Percentiles rank a stretch among this genome's conserved stretches.
phyloP scores from a whole-genome alignment of 2,329 filamentous ascomycete species.

The Magnaporthiopsis rhizophila region DNA sequence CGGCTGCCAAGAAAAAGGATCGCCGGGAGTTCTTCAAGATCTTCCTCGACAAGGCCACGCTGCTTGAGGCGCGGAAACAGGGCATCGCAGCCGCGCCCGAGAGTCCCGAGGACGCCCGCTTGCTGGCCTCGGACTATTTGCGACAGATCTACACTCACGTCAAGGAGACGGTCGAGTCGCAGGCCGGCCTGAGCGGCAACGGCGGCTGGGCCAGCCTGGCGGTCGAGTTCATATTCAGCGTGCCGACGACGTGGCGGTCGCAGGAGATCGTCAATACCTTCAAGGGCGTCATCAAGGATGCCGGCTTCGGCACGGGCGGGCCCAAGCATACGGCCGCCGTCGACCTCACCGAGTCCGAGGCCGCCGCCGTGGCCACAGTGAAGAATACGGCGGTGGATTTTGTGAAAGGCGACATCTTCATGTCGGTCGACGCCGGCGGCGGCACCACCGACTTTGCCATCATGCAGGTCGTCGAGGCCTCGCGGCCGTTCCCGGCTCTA shows the following conservation, averaged over 20 bases:
- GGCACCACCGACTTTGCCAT: constrained; percentile 38
- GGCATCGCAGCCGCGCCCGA: constrained; percentile 31
- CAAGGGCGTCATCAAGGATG: constrained; percentile 34
- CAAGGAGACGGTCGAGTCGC: constrained; percentile 33
- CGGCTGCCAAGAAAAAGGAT: neutral
- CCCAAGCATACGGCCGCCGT: constrained; percentile 29
- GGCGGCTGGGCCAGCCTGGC: constrained; percentile 33
- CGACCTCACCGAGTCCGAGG: constrained; percentile 40
- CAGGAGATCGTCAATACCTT: constrained; percentile 42
- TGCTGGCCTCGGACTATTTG: constrained; percentile 41
- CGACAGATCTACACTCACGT: constrained; percentile 39
- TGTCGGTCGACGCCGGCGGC: constrained; percentile 37
- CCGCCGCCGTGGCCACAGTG: constrained; percentile 37
- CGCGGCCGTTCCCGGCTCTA: constrained; percentile 8
- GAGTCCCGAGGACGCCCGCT: constrained; percentile 33
- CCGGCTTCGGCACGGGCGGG: constrained; percentile 39
- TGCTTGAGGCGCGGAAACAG: constrained; percentile 27
- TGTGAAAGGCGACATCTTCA: constrained; percentile 28
- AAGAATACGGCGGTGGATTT: constrained; percentile 33
- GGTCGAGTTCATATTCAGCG: constrained; percentile 47
- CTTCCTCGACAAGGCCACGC: constrained; percentile 38
- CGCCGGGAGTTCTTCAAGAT: constrained; percentile 47
- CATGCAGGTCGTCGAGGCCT: constrained; percentile 12
- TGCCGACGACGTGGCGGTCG: constrained; percentile 48
- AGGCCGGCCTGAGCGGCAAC: constrained; percentile 26